These are phyloP conservation scores for Metarhizium anisopliae DNA, from an alignment of 2,329 filamentous ascomycete species.

Conservation along the genomic window DNA sequence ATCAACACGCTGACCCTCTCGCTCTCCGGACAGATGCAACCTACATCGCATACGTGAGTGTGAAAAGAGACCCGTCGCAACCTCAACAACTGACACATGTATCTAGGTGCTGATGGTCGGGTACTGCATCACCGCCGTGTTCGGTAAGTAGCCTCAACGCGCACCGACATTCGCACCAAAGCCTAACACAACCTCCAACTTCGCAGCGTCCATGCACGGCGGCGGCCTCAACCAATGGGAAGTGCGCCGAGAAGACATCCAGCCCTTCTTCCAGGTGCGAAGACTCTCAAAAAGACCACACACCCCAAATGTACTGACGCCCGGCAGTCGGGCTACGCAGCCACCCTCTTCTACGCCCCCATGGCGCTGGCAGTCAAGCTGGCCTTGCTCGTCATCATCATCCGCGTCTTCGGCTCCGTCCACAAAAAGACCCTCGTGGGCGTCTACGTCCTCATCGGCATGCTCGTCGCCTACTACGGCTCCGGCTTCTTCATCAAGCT, in stretches of 20 bases:
- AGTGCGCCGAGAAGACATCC: conserved; percentile 18
- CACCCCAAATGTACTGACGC: neutral
- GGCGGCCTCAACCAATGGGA: conserved; percentile 27
- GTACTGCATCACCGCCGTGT: conserved; percentile 16
- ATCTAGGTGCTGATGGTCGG: conserved; percentile 18
- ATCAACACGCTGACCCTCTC: neutral
- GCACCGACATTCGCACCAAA: neutral
- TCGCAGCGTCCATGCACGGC: conserved; percentile 19
- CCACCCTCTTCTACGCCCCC: conserved; percentile 35
- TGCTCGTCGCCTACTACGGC: conserved; percentile 30
- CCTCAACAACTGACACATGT: no score
- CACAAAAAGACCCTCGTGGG: conserved; percentile 28
- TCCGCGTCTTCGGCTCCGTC: conserved; percentile 30
- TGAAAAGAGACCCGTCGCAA: neutral
- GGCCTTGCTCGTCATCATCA: conserved; percentile 32
- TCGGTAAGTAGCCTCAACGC: conserved; percentile 10
- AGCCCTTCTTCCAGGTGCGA: conserved; percentile 26
- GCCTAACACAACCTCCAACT: neutral
- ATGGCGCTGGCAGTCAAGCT: conserved; percentile 34
- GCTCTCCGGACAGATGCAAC: conserved; percentile 9
- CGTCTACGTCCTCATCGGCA: conserved; percentile 27
- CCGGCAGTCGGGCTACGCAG: conserved; percentile 29
- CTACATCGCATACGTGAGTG: conserved; percentile 12
- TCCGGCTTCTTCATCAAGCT: conserved; percentile 32
- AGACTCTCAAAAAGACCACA: neutral